Conservation (phyloP, 2,329 filamentous ascomycete genomes). For the Exophiala sideris region DNA sequence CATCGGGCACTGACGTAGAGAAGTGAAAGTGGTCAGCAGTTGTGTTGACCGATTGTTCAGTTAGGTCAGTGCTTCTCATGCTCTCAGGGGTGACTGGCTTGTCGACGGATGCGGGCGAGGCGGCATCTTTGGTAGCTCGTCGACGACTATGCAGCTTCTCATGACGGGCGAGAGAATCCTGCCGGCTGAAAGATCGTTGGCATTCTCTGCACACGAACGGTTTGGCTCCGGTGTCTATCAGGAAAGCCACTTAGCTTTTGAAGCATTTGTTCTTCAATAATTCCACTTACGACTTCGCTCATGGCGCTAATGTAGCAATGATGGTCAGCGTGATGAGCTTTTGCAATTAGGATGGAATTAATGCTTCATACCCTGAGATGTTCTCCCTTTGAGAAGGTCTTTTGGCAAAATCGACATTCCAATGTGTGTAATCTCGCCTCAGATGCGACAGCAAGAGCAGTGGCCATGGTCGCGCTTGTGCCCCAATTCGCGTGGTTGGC, state of each 20-base stretch:
- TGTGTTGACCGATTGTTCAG: not conserved
- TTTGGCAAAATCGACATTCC: constrained; percentile 40
- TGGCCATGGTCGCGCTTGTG: not conserved
- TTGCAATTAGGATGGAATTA: not conserved
- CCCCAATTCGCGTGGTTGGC: not conserved
- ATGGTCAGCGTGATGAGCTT: too few species aligned
- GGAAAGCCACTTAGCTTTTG: too few species aligned
- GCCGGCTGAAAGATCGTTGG: constrained; percentile 40
- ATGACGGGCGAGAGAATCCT: constrained; percentile 46
- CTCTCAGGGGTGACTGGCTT: constrained; percentile 10
- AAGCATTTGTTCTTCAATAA: not conserved
- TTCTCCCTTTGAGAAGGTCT: constrained; percentile 42
- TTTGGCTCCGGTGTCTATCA: constrained; percentile 40
- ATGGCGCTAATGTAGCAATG: constrained; percentile 35
- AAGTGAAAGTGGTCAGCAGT: constrained; percentile 2
- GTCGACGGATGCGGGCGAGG: not conserved
- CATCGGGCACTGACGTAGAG: not conserved
- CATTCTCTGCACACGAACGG: constrained; percentile 43
- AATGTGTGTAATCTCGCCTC: constrained; percentile 16
- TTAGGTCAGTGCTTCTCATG: constrained; percentile 1
- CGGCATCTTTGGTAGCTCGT: not conserved
- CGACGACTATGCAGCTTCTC: constrained; percentile 40
- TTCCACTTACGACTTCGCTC: constrained; percentile 41
- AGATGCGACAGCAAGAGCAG: not conserved
- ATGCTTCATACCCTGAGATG: constrained; percentile 36